These are phyloP conservation scores for Nephelium lappaceum DNA, from an alignment of 345 rosid genomes.

Conservation along the genomic window DNA sequence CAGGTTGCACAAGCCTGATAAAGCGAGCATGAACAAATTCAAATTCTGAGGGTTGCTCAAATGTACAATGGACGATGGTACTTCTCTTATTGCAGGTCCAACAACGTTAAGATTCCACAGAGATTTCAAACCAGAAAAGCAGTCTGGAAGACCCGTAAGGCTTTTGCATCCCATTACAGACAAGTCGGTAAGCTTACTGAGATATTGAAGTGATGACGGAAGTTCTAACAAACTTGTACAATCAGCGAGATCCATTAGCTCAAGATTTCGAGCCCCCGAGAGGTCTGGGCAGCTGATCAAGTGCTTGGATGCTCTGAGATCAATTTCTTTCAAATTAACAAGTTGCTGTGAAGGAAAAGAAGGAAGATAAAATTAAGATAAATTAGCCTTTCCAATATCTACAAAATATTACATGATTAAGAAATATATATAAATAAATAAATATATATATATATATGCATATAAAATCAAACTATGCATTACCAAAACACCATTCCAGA, in stretches of 20 bases:
- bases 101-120: neutral
- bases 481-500: slow-evolving; percentile 12
- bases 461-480: too few relatives aligned
- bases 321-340: neutral
- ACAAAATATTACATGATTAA: too few relatives aligned
- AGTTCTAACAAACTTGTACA: slow-evolving; percentile 3
- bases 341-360: neutral
- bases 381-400: too few relatives aligned
- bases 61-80: neutral
- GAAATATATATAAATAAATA: too few relatives aligned
- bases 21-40: neutral
- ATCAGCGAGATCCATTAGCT: neutral
- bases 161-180: slow-evolving; percentile 13
- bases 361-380: too few relatives aligned
- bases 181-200: neutral
- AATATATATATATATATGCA: too few relatives aligned
- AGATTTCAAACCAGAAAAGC: neutral
- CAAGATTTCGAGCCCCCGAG: slow-evolving; percentile 13
- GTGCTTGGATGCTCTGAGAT: neutral
- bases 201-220: slow-evolving; percentile 8
- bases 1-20: neutral
- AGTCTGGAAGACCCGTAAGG: slow-evolving; percentile 5
- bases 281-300: neutral
- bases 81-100: neutral
- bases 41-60: neutral